Base-by-base conservation (phyloP, 495 filamentous ascomycete species). In the Evernia prunastri region DNA sequence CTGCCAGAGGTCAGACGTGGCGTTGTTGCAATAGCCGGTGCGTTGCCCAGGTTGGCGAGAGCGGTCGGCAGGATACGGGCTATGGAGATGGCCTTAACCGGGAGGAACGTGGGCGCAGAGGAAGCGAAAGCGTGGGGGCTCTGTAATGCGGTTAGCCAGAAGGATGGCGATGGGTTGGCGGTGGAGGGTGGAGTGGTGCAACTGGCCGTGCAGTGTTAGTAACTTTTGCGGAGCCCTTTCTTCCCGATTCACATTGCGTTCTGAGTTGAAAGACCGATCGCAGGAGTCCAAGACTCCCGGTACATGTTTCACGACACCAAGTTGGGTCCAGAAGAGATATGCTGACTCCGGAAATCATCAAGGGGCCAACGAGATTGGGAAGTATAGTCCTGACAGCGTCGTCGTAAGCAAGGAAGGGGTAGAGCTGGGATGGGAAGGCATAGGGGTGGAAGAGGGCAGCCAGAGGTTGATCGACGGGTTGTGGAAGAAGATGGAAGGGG, bases 1-100 rank as follows among this genome's bases (percentile, higher is more conserved):
- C 75, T 92, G 6, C 87, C 87, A 0, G 89, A 92, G 72, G 85
- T 84, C 3, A 83, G 82, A 65, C 79, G 87, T 37, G 89, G 89
- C 9, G 85, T 92, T 27, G 83, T 84, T 39, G 81, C 89, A 13
- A 74, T 89, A 1, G 87, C 87, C 3, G 89, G 89, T 4, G 87
- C 81, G 43, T 74, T 95, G 51, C 88, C 89, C 11, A 81, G 90
- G 54, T 70, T 94, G n/a, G 75, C 86, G n/a, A 74, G 83, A n/a
- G 83, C 79, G 1, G 72, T 90, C 31, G 88, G 89, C 8, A 70
- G 80, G 57, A 87, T 88, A 74, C 79, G 89, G 42, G 87, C 89
- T 9, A 83, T 83, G 72, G 87, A 91, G 76, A 79, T 91, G 69
- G 87, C 82, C 36, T 72, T 91, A 23, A 86, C 80, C 25, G 89